These are phyloP conservation scores for Pulveroboletus sp. DNA, from an alignment of 768 basidiomycete species.

Conservation along the genomic window DNA sequence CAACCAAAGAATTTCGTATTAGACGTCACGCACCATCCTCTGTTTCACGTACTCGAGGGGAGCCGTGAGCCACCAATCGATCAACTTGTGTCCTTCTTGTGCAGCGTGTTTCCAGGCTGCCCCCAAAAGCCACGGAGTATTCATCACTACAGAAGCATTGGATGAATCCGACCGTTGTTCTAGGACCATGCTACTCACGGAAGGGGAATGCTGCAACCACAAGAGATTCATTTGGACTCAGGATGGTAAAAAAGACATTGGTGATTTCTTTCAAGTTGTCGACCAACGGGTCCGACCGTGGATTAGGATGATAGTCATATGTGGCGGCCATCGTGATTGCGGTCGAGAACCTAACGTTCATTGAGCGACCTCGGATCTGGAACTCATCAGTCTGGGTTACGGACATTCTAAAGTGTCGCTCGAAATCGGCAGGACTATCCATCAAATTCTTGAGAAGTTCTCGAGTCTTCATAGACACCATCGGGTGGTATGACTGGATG, in stretches of 20 bases:
- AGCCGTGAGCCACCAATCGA: constrained; percentile 3
- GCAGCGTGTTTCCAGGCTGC: constrained; percentile 3
- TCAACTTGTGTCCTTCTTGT: background rate
- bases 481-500: background rate
- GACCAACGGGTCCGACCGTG: constrained; percentile 9
- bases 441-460: constrained; percentile 3
- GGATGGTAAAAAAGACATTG: background rate
- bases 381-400: background rate
- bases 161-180: background rate
- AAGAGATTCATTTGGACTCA: background rate
- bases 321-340: constrained; percentile 10
- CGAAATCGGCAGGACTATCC: constrained; percentile 1
- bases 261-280: constrained; percentile 2
- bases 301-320: constrained; percentile 7
- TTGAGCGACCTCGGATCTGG: background rate
- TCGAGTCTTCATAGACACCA: constrained; percentile 1
- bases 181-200: background rate
- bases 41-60: background rate
- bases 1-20: background rate
- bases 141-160: background rate
- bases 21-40: background rate
- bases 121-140: constrained; percentile 4
- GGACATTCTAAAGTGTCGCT: constrained; percentile 9
- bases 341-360: constrained; percentile 1
- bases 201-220: constrained; percentile 7